These are phyloP conservation scores for Phaeotremella fagi DNA, from an alignment of 768 basidiomycete species.

Conservation along the genomic window DNA sequence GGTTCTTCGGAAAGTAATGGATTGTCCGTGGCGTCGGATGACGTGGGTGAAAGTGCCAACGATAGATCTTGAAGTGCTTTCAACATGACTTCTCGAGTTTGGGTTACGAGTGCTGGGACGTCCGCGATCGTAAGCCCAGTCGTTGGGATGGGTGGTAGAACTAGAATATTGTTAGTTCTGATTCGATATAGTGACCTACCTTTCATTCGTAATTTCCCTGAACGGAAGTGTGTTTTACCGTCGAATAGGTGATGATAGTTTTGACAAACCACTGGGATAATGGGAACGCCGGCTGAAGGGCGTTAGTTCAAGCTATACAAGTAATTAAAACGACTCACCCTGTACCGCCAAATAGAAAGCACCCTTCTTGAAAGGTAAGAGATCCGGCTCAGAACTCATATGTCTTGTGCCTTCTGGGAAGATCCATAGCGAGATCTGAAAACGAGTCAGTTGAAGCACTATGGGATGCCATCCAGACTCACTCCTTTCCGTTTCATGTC, in stretches of 20 bases:
- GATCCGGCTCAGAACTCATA: constrained; percentile 58
- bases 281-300: constrained; percentile 64
- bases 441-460: constrained; percentile 1
- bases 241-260: constrained; percentile 87
- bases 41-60: constrained; percentile 2
- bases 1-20: neutral
- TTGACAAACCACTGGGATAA: constrained; percentile 84
- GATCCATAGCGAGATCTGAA: constrained; percentile 74
- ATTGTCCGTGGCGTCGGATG: neutral
- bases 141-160: constrained; percentile 80
- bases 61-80: constrained; percentile 71
- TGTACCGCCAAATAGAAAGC: constrained; percentile 93
- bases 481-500: constrained; percentile 61
- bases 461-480: constrained; percentile 9
- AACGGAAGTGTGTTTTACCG: constrained; percentile 62
- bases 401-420: constrained; percentile 94
- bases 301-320: neutral
- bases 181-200: constrained; percentile 54
- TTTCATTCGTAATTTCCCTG: constrained; percentile 72
- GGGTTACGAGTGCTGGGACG: constrained; percentile 61
- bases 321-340: constrained; percentile 23
- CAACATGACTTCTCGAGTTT: constrained; percentile 75
- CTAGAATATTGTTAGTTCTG: constrained; percentile 50
- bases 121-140: constrained; percentile 65
- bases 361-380: constrained; percentile 92